Evolutionary conservation across 306 rosid genomes (phyloP).

Genomic region (Hippophae tibetana): DNA sequence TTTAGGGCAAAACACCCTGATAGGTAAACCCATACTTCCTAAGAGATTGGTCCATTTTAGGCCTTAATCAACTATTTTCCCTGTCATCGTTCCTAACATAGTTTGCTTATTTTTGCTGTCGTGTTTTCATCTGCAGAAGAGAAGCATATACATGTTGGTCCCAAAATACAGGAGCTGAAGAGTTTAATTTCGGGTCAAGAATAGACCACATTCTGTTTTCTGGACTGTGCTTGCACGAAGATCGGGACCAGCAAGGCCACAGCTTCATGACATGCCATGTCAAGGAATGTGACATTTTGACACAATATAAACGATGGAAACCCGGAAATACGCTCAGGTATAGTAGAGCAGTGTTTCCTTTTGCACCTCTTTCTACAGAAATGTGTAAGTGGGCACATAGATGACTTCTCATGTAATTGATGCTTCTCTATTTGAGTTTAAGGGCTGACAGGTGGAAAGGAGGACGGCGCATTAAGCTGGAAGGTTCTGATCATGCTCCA

Average conservation of each 20-base stretch:
- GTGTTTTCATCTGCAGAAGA: conserved; percentile 37
- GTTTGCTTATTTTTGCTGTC: neutral
- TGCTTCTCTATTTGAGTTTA: neutral
- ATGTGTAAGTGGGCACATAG: conserved; percentile 6
- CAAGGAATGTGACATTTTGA: conserved; percentile 72
- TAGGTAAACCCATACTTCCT: conserved; percentile 28
- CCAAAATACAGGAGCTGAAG: conserved; percentile 85
- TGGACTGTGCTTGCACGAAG: conserved; percentile 68
- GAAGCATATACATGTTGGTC: conserved; percentile 93
- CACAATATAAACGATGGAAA: conserved; percentile 79
- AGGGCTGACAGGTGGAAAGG: conserved; percentile 60
- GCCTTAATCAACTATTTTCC: conserved; percentile 6
- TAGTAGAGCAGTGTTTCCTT: conserved; percentile 3
- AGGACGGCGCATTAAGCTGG: conserved; percentile 58
- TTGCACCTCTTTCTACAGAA: neutral
- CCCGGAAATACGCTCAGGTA: conserved; percentile 69
- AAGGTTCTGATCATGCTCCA: conserved; percentile 98
- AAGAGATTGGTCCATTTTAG: conserved; percentile 1
- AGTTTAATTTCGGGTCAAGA: conserved; percentile 81
- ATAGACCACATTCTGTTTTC: conserved; percentile 84
- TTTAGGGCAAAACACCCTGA: conserved; percentile 80
- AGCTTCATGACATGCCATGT: conserved; percentile 64
- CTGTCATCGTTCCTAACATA: conserved; percentile 6
- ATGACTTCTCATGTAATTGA: neutral
- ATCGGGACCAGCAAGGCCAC: conserved; percentile 53